Evolutionary conservation across 2,329 filamentous ascomycete species (phyloP).

Genomic region (Eutypella sp.): DNA sequence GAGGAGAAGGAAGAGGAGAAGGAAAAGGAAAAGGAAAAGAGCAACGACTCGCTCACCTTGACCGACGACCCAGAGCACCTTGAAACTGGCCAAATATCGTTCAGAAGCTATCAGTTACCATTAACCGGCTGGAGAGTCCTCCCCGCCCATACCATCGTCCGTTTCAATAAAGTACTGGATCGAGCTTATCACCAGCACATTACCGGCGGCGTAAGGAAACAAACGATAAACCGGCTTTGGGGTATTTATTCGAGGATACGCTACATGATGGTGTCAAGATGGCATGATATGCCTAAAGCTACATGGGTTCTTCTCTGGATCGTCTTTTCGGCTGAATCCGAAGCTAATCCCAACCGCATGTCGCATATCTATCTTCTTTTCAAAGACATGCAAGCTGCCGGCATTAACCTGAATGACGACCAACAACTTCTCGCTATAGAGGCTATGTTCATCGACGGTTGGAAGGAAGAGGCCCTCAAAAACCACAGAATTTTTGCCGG

Average conservation of each 20-base stretch:
- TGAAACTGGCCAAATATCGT: too few relatives aligned
- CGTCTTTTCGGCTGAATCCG: conserved; percentile 46
- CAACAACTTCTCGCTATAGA: conserved; percentile 66
- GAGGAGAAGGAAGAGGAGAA: conserved; percentile 23
- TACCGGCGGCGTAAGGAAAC: conserved; percentile 8
- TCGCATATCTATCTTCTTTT: conserved; percentile 57
- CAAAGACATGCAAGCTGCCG: conserved; percentile 60
- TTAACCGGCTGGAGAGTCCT: too few relatives aligned
- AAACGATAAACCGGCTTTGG: conserved; percentile 31
- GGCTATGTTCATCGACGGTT: conserved; percentile 59
- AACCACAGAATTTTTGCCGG: conserved; percentile 57
- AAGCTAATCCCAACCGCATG: conserved; percentile 51
- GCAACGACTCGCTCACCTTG: too few relatives aligned
- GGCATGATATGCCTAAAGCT: conserved; percentile 52
- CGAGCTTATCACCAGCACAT: conserved; percentile 13
- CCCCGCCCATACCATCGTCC: not conserved
- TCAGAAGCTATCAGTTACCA: too few relatives aligned
- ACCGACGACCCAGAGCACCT: too few relatives aligned
- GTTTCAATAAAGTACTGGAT: conserved; percentile 23
- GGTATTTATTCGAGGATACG: conserved; percentile 45
- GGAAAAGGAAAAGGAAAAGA: conserved; percentile 20
- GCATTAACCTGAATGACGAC: conserved; percentile 46
- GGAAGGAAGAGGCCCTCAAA: conserved; percentile 53
- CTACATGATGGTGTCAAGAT: conserved; percentile 37
- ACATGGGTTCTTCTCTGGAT: conserved; percentile 65